Evolutionary conservation across 352 stramenopile species (phyloP).

Genomic region (Globisporangium okanoganense): DNA sequence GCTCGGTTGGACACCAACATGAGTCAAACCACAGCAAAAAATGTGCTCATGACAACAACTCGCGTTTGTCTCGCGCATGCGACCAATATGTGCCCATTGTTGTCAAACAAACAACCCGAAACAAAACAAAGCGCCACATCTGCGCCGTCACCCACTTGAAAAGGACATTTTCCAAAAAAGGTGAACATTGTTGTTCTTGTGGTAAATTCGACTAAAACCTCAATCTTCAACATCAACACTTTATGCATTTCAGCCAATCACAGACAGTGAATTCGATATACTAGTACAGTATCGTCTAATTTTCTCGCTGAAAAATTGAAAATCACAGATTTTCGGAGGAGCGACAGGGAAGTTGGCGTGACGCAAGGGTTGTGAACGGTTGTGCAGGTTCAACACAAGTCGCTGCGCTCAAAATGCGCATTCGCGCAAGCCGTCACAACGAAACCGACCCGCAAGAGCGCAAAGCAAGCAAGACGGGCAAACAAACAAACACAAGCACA

Average conservation of each 20-base stretch:
- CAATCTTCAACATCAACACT: background rate
- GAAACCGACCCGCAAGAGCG: background rate
- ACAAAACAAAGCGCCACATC: background rate
- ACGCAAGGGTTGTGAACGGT: background rate
- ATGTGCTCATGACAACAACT: background rate
- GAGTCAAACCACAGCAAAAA: background rate
- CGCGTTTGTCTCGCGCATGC: background rate
- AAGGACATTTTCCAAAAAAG: background rate
- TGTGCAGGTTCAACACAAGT: background rate
- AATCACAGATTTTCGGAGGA: too few relatives aligned
- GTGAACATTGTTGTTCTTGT: background rate
- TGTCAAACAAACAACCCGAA: background rate
- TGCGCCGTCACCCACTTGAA: background rate
- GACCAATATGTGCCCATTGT: too few relatives aligned
- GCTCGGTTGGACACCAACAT: background rate
- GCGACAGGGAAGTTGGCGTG: too few relatives aligned
- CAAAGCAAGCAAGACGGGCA: background rate
- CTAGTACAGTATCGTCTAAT: too few relatives aligned
- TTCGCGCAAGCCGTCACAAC: background rate
- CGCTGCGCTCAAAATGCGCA: too few relatives aligned
- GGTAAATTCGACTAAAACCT: background rate
- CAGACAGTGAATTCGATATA: background rate
- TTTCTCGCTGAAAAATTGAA: too few relatives aligned
- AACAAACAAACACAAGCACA: background rate
- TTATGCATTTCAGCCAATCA: background rate